phyloP scores from a whole-genome alignment of 2,329 filamentous ascomycete species.

The Calonectria naviculata region DNA sequence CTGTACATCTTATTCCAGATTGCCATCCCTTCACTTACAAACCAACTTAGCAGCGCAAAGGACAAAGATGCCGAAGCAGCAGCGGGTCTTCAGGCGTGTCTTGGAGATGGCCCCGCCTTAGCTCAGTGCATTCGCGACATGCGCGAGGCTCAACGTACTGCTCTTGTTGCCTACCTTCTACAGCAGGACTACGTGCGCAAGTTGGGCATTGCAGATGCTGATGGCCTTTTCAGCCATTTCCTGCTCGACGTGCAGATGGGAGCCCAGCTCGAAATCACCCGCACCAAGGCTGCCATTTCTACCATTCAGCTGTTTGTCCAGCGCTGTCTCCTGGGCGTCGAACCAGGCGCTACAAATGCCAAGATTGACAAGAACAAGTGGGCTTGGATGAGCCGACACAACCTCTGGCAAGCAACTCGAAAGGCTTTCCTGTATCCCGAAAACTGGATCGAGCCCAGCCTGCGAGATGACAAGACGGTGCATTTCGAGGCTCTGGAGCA shows the following conservation, averaged over 20 bases:
- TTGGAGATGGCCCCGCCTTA: not conserved
- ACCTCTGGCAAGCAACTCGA: slow-evolving; percentile 3
- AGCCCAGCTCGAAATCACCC: not conserved
- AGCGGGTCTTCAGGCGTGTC: no score
- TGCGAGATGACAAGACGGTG: slow-evolving; percentile 15
- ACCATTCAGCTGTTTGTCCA: not conserved
- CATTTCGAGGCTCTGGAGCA: slow-evolving; percentile 3
- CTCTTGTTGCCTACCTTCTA: not conserved
- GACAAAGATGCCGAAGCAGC: no score
- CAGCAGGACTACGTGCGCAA: not conserved
- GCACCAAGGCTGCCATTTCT: not conserved
- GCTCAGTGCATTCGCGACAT: not conserved
- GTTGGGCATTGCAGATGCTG: not conserved
- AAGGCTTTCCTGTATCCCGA: slow-evolving; percentile 19
- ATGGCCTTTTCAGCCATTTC: not conserved
- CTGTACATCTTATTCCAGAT: no score
- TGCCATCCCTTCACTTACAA: no score
- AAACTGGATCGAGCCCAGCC: slow-evolving; percentile 19
- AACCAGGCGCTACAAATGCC: no score
- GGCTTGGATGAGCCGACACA: not conserved
- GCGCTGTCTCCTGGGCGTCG: not conserved
- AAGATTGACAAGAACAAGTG: slow-evolving; percentile 1
- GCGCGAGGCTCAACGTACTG: not conserved
- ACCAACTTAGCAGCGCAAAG: no score
- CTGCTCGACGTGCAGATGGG: not conserved